Base-by-base conservation (phyloP, 2,329 filamentous ascomycete species). In the Talaromyces sp. region DNA sequence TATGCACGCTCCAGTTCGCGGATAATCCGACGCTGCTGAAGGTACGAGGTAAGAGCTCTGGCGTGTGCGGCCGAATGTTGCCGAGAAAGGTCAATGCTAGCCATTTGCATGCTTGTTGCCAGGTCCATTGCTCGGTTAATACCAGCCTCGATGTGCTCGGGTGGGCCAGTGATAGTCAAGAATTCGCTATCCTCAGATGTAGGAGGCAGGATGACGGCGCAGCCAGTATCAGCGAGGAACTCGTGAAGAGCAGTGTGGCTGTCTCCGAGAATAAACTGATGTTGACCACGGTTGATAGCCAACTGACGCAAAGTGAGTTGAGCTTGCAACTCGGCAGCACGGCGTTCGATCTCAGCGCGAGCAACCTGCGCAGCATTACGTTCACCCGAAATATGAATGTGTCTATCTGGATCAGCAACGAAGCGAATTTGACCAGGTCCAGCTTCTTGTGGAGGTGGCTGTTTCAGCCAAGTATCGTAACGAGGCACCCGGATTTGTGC, bases 241-340 rank as follows among this genome's bases (percentile, higher is more conserved):
- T 96, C 87, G 62, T 97, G 87, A 36, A 91, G 82, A 18, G 91
- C 87, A 64, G 90, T 85, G 64, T 91, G 92, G 64, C 88, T 85
- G 64, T 94, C 88, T 57, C 94, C 94, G 65, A 96, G 88, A 71
- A 99, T 95, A 81, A 97, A 98, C 74, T 96, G 93, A 74, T 98
- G 95, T 57, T 92, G 88, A 56, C 91, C 92, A 65, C 89, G 89
- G 75, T 94, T 90, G 68, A 98, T 91, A 5, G 89, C 85, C 50
- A 92, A 81, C 75, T 96, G 89, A 68, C 95, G 87, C 56, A 95
- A 81, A 50, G 89, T 86, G 56, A 98, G 81, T 72, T 91, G 87
- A 63, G 86, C 85, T 67, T 89, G 87, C 27, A 99, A 84, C 71
- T 94, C 85, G 64, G 89, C 85, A 6, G 88, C 91, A 62, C 89